phyloP scores from a whole-genome alignment of 1,139 yeast genomes.

The Pichia sp. region DNA sequence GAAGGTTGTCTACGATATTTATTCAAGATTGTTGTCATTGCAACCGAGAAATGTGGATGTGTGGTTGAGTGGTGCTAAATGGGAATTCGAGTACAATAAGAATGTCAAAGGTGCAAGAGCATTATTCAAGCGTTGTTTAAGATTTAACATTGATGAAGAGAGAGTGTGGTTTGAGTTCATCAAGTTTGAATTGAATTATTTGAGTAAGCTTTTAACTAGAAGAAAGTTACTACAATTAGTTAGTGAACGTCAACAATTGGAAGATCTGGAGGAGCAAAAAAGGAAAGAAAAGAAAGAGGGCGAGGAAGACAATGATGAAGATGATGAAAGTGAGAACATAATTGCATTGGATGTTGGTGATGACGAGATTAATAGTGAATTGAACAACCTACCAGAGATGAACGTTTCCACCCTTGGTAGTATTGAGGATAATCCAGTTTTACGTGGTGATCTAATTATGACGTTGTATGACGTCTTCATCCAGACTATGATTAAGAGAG shows the following conservation, averaged over 20 bases:
- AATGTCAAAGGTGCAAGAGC: conserved; percentile 86
- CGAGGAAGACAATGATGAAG: conserved; percentile 19
- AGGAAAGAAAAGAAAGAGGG: conserved; percentile 16
- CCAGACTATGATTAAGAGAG: conserved; percentile 37
- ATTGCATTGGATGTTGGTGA: conserved; percentile 30
- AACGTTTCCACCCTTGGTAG: conserved; percentile 83
- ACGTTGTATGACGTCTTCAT: conserved; percentile 73
- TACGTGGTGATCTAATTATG: conserved; percentile 82
- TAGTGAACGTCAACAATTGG: conserved; percentile 62
- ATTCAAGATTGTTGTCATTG: conserved; percentile 69
- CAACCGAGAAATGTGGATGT: conserved; percentile 90
- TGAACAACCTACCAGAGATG: conserved; percentile 76
- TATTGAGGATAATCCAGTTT: conserved; percentile 81
- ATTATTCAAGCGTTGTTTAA: conserved; percentile 74
- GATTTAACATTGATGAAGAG: conserved; percentile 71
- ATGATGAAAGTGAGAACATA: conserved; percentile 6
- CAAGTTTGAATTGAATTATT: conserved; percentile 80
- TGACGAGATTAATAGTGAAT: conserved; percentile 51
- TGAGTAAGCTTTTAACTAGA: conserved; percentile 76
- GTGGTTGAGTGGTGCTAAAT: conserved; percentile 94
- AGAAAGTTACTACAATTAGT: conserved; percentile 74
- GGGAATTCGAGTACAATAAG: conserved; percentile 83
- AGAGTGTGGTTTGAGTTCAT: conserved; percentile 82
- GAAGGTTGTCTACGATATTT: conserved; percentile 73
- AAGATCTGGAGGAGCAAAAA: conserved; percentile 41